These are phyloP conservation scores for Lachnellula arida DNA, from an alignment of 2,329 filamentous ascomycete species.

Conservation along the genomic window DNA sequence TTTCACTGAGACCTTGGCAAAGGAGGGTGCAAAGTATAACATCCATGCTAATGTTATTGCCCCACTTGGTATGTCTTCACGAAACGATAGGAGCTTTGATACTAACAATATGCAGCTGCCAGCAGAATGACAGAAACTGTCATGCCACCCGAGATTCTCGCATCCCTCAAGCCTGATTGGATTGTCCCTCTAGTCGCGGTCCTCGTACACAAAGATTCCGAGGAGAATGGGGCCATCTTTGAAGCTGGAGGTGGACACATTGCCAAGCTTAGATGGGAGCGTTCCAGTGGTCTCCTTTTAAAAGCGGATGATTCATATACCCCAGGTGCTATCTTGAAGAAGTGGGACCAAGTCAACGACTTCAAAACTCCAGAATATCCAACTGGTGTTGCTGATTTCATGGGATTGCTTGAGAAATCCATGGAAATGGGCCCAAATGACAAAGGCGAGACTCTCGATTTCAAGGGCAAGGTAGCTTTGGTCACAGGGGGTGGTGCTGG, in stretches of 20 bases:
- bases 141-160: constrained; percentile 89
- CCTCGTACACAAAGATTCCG: constrained; percentile 77
- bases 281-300: constrained; percentile 80
- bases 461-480: constrained; percentile 78
- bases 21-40: constrained; percentile 98
- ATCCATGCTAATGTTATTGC: constrained; percentile 93
- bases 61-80: constrained; percentile 53
- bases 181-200: constrained; percentile 88
- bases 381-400: constrained; percentile 79
- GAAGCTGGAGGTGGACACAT: constrained; percentile 90
- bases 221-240: constrained; percentile 84
- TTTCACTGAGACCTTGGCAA: constrained; percentile 95
- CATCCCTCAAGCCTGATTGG: constrained; percentile 77
- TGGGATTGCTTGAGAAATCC: constrained; percentile 78
- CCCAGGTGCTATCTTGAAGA: constrained; percentile 78
- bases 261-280: constrained; percentile 93
- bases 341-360: constrained; percentile 84
- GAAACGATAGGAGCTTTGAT: neutral
- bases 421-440: constrained; percentile 70
- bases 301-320: constrained; percentile 87
- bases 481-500: constrained; percentile 85
- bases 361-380: constrained; percentile 83
- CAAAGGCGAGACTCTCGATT: constrained; percentile 69
- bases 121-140: constrained; percentile 94
- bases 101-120: constrained; percentile 53